Evolutionary conservation across 352 stramenopile species (phyloP).

Genomic region (Globisporangium acanthophoron): DNA sequence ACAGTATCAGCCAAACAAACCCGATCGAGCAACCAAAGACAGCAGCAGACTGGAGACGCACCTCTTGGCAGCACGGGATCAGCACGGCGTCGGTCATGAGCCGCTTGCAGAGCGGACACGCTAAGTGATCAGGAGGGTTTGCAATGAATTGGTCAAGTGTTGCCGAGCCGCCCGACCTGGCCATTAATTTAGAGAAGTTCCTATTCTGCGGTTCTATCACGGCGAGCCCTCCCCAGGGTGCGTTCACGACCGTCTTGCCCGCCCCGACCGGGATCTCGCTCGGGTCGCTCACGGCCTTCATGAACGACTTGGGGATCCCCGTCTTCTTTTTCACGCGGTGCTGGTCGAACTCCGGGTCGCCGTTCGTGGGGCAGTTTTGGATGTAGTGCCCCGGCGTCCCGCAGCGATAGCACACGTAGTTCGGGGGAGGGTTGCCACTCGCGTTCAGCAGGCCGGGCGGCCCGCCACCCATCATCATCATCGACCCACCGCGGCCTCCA

Average conservation of each 20-base stretch:
- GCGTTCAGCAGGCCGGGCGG: conserved; percentile 12
- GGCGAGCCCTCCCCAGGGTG: conserved; percentile 79
- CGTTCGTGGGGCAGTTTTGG: conserved; percentile 86
- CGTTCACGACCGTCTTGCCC: conserved; percentile 86
- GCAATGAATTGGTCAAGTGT: conserved; percentile 89
- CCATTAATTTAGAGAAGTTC: conserved; percentile 91
- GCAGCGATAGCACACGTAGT: conserved; percentile 86
- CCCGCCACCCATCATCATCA: conserved; percentile 24
- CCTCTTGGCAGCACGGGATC: conserved; percentile 86
- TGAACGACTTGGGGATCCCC: conserved; percentile 86
- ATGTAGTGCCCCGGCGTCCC: conserved; percentile 84
- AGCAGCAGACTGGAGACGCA: conserved; percentile 24
- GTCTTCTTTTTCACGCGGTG: conserved; percentile 87
- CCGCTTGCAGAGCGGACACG: conserved; percentile 84
- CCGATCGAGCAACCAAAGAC: neutral
- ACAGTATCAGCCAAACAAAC: conserved; percentile 8
- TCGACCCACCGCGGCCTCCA: conserved; percentile 30
- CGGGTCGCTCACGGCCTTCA: conserved; percentile 82
- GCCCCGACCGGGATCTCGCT: conserved; percentile 78
- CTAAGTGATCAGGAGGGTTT: conserved; percentile 85
- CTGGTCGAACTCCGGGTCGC: conserved; percentile 83
- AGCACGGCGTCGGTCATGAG: conserved; percentile 86
- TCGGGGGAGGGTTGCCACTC: conserved; percentile 64
- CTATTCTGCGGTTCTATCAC: conserved; percentile 90
- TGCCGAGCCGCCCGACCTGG: conserved; percentile 80